phyloP scores from a whole-genome alignment of 2,329 filamentous ascomycete species.

The Ceratocystis alfenasii region DNA sequence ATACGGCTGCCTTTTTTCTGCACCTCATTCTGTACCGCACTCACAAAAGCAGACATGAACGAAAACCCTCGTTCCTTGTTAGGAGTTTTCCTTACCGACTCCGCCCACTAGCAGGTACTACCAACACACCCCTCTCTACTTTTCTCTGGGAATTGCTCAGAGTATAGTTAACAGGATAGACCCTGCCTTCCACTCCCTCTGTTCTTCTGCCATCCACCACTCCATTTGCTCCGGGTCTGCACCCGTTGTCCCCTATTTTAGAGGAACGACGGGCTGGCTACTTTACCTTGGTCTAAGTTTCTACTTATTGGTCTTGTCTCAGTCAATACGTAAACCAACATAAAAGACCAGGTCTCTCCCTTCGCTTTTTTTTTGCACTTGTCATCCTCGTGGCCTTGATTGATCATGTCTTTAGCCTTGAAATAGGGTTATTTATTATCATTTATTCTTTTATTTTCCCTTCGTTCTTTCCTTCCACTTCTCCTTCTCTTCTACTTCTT shows the following conservation, averaged over 20 bases:
- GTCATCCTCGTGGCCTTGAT: slow-evolving; percentile 11
- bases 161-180: neutral
- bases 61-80: neutral
- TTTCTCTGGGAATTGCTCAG: neutral
- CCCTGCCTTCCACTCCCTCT: neutral
- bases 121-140: neutral
- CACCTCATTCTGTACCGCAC: neutral
- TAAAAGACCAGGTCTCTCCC: slow-evolving; percentile 12
- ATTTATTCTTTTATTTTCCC: slow-evolving; percentile 6
- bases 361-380: neutral
- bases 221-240: neutral
- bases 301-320: neutral
- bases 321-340: slow-evolving; percentile 4
- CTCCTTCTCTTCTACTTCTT: neutral
- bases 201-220: neutral
- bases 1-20: neutral
- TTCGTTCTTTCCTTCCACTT: neutral
- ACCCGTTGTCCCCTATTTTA: neutral
- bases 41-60: neutral
- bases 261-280: neutral
- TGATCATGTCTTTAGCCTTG: slow-evolving; percentile 11
- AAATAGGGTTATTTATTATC: slow-evolving; percentile 4
- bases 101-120: neutral
- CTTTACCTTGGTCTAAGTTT: neutral
- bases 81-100: neutral